phyloP scores from a whole-genome alignment of 2,329 filamentous ascomycete species.

The Diaporthe citri region DNA sequence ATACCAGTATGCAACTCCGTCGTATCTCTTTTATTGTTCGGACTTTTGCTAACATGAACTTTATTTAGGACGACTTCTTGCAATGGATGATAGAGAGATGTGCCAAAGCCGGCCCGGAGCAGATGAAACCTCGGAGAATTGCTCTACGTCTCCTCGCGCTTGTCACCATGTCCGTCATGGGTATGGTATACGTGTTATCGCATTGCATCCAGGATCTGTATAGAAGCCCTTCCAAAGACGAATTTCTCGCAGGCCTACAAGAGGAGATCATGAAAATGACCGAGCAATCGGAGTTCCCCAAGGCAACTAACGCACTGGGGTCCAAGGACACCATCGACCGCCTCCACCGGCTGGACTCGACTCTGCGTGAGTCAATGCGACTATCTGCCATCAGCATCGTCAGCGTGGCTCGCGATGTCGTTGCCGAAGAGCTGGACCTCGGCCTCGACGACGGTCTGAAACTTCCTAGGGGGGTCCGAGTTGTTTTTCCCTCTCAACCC shows the following conservation, averaged over 20 bases:
- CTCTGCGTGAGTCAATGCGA: slow-evolving; percentile 24
- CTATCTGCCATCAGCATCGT: neutral
- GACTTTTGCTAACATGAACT: too few species aligned
- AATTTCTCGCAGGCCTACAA: neutral
- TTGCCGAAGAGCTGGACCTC: neutral
- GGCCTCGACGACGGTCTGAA: neutral
- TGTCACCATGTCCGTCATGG: neutral
- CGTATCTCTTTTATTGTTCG: neutral
- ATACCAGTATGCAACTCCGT: neutral
- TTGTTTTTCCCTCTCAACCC: neutral
- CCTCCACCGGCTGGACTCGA: neutral
- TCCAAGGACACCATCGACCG: neutral
- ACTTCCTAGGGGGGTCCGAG: neutral
- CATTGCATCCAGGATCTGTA: slow-evolving; percentile 10
- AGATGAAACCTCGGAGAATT: neutral
- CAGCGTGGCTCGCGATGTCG: neutral
- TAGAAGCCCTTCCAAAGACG: neutral
- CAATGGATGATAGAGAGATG: slow-evolving; percentile 14
- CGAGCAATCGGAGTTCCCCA: neutral
- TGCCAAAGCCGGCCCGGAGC: neutral
- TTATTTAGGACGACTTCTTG: slow-evolving; percentile 4
- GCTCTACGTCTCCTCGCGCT: slow-evolving; percentile 8
- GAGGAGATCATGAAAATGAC: neutral
- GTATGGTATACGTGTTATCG: neutral
- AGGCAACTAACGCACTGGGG: neutral